Conservation (phyloP, 768 basidiomycete genomes). For the Auricularia cornea region DNA sequence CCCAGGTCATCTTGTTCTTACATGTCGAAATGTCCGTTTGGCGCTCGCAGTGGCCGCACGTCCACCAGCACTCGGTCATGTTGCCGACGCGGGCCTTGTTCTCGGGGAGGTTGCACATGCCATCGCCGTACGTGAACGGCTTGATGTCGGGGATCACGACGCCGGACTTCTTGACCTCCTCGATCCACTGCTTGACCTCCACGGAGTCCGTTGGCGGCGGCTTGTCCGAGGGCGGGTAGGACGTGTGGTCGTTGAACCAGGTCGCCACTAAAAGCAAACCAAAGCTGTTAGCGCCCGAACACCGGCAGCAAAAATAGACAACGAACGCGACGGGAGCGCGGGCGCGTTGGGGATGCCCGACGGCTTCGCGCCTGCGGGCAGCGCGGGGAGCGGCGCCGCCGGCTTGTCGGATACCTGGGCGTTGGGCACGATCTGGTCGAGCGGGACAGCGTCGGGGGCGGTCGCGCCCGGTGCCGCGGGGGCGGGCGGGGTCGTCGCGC, state of each 20-base stretch:
- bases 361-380: not conserved
- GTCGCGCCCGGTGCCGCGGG: not conserved
- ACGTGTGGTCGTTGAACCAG: not conserved
- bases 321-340: not conserved
- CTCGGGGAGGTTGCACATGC: constrained; percentile 46
- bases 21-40: constrained; percentile 9
- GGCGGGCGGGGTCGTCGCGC: not conserved
- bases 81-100: not conserved
- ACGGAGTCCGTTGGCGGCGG: constrained; percentile 4
- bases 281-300: not conserved
- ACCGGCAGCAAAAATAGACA: not conserved
- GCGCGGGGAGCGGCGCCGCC: not conserved
- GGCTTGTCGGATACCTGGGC: not conserved
- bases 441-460: not conserved
- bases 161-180: constrained; percentile 32
- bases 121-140: constrained; percentile 24
- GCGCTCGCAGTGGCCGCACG: constrained; percentile 21
- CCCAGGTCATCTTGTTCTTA: constrained; percentile 12
- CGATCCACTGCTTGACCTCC: constrained; percentile 1
- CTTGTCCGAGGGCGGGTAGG: constrained; percentile 4
- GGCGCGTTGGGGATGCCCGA: not conserved
- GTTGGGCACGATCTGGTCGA: not conserved
- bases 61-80: constrained; percentile 24
- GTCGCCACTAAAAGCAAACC: not conserved
- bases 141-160: constrained; percentile 17